Percentiles rank a stretch among this genome's conserved stretches.
Conservation (phyloP, 441 rosid species). For the Gossypium laxum region DNA sequence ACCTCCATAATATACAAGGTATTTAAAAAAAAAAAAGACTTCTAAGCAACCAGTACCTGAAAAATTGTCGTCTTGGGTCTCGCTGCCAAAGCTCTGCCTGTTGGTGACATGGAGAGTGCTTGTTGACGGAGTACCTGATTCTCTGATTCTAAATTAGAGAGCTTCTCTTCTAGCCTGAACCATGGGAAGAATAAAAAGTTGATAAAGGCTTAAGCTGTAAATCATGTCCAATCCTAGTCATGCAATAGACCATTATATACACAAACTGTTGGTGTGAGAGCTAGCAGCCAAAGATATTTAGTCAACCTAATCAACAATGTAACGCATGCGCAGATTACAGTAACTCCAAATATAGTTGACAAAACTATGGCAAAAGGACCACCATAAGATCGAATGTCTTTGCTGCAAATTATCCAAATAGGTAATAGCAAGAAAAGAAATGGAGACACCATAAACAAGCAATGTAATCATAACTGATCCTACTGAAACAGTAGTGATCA, state of each 20-base stretch:
- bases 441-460: not conserved
- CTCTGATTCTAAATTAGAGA: slow-evolving; percentile 41
- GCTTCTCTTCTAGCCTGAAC: slow-evolving; percentile 36
- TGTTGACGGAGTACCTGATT: slow-evolving; percentile 47
- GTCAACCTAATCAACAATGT: not conserved
- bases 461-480: not conserved
- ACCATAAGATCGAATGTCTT: not conserved
- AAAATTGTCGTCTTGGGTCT: slow-evolving; percentile 29
- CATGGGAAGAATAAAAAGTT: slow-evolving; percentile 13
- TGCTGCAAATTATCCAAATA: not conserved
- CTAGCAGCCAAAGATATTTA: not conserved
- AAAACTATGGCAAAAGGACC: not conserved
- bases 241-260: not conserved
- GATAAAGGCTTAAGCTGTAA: not conserved
- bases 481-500: not conserved
- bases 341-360: not conserved
- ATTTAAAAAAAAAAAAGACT: not conserved
- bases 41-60: slow-evolving; percentile 25
- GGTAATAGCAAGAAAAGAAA: not conserved
- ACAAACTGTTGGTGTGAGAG: not conserved
- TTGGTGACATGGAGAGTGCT: slow-evolving; percentile 42
- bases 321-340: not conserved
- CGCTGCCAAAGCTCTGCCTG: slow-evolving; percentile 32
- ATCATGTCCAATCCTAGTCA: not conserved
- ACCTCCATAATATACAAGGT: not conserved